Evolutionary conservation across 2,329 filamentous ascomycete species (phyloP).

Genomic region (Talaromyces islandicus): DNA sequence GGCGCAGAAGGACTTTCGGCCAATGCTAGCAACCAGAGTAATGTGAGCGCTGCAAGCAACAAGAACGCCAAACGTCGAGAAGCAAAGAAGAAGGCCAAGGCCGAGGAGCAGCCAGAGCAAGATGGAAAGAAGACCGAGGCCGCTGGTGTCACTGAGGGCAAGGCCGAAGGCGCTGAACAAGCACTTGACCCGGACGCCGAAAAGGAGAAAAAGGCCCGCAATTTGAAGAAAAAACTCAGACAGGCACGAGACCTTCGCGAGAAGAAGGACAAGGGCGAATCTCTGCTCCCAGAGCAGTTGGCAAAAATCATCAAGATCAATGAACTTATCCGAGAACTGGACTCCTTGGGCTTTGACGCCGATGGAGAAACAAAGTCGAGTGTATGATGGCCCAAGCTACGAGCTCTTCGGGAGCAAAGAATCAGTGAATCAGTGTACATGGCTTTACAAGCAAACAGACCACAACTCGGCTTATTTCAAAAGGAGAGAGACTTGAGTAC

Average conservation of each 20-base stretch:
- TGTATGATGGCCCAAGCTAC: neutral
- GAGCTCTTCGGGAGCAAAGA: neutral
- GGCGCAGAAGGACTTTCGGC: slow-evolving; percentile 58
- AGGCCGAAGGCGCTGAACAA: slow-evolving; percentile 12
- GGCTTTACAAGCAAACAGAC: neutral
- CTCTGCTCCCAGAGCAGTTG: slow-evolving; percentile 85
- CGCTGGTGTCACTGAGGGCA: neutral
- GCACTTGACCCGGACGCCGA: slow-evolving; percentile 63
- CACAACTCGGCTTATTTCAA: neutral
- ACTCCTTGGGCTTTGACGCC: slow-evolving; percentile 74
- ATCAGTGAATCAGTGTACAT: neutral
- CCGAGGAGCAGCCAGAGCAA: slow-evolving; percentile 16
- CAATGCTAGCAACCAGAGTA: slow-evolving; percentile 43
- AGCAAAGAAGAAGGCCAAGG: slow-evolving; percentile 55
- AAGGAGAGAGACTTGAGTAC: neutral
- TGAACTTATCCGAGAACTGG: slow-evolving; percentile 83
- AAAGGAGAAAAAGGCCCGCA: slow-evolving; percentile 86
- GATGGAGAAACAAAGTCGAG: slow-evolving; percentile 57
- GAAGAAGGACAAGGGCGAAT: slow-evolving; percentile 83
- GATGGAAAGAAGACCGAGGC: slow-evolving; percentile 20
- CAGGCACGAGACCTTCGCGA: slow-evolving; percentile 85
- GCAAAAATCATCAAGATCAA: slow-evolving; percentile 97
- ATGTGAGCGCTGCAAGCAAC: slow-evolving; percentile 53
- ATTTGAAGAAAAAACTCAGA: slow-evolving; percentile 87
- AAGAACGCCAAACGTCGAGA: slow-evolving; percentile 84